Evolutionary conservation across 768 basidiomycete species (phyloP).

Genomic region (Xanthoconium purpureum): DNA sequence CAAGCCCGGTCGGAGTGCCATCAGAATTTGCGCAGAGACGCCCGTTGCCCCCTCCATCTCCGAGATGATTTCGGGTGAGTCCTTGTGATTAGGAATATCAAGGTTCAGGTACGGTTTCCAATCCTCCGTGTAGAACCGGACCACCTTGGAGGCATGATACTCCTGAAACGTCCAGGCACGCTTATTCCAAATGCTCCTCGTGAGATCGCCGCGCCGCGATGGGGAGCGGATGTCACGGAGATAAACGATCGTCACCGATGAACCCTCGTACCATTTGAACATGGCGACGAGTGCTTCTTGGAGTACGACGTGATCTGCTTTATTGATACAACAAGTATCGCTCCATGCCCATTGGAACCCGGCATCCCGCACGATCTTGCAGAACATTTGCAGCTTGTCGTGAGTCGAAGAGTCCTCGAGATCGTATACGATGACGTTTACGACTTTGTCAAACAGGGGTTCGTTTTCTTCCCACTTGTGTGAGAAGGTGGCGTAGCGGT

Average conservation of each 20-base stretch:
- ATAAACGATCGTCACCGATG: conserved; percentile 1
- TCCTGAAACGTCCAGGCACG: conserved; percentile 7
- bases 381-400: conserved; percentile 5
- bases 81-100: conserved; percentile 2
- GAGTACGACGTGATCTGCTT: neutral
- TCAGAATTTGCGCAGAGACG: neutral
- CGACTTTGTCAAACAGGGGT: conserved; percentile 7
- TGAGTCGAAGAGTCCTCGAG: conserved; percentile 7
- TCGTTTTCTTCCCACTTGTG: conserved; percentile 11
- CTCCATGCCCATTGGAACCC: conserved; percentile 10
- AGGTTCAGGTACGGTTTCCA: conserved; percentile 1
- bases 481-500: conserved; percentile 9
- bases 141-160: conserved; percentile 4
- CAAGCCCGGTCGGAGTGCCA: neutral
- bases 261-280: conserved; percentile 9
- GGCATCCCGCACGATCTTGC: neutral
- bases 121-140: conserved; percentile 1
- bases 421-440: conserved; percentile 1
- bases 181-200: neutral
- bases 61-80: neutral
- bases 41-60: conserved; percentile 6
- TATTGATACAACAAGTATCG: conserved; percentile 14
- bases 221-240: neutral
- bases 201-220: neutral
- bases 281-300: conserved; percentile 6